A percentile compares a stretch with the other conserved stretches of the same genome.
phyloP scores from a whole-genome alignment of 805 yeast species.

The Metschnikowia lochheadii region DNA sequence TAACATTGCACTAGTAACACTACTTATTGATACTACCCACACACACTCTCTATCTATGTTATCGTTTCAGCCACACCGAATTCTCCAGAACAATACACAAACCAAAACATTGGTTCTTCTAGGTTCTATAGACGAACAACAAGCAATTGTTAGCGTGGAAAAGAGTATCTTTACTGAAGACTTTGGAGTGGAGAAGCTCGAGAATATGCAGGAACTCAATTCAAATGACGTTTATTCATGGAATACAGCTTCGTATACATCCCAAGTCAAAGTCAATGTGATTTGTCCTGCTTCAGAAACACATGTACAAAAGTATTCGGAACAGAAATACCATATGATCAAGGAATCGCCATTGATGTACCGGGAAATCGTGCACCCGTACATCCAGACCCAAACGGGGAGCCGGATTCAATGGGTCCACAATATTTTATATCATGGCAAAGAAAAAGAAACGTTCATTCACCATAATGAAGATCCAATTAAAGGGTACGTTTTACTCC shows the following conservation, averaged over 20 bases:
- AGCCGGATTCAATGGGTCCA: conserved; percentile 84
- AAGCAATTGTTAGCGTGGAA: conserved; percentile 71
- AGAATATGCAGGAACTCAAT: conserved; percentile 40
- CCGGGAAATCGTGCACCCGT: conserved; percentile 59
- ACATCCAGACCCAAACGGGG: conserved; percentile 70
- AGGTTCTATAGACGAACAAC: conserved; percentile 57
- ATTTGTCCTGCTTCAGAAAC: conserved; percentile 87
- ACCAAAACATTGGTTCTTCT: conserved; percentile 61
- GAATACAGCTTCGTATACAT: conserved; percentile 56
- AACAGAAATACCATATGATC: conserved; percentile 57
- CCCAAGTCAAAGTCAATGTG: conserved; percentile 62
- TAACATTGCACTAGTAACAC: too few relatives aligned
- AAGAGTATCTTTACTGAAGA: conserved; percentile 53
- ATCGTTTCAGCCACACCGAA: conserved; percentile 19
- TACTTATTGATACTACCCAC: too few relatives aligned
- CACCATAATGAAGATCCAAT: conserved; percentile 53
- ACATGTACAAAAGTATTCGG: conserved; percentile 74
- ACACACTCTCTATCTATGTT: background rate
- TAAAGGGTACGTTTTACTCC: conserved; percentile 70
- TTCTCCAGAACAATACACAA: conserved; percentile 59
- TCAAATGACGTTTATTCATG: conserved; percentile 81
- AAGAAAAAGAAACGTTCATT: conserved; percentile 79
- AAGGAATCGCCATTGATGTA: conserved; percentile 82
- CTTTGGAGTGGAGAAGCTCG: background rate
- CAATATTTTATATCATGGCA: conserved; percentile 75